These are phyloP conservation scores for Chlamydomonas sp. DNA, from an alignment of 139 green algal species.

Conservation along the genomic window DNA sequence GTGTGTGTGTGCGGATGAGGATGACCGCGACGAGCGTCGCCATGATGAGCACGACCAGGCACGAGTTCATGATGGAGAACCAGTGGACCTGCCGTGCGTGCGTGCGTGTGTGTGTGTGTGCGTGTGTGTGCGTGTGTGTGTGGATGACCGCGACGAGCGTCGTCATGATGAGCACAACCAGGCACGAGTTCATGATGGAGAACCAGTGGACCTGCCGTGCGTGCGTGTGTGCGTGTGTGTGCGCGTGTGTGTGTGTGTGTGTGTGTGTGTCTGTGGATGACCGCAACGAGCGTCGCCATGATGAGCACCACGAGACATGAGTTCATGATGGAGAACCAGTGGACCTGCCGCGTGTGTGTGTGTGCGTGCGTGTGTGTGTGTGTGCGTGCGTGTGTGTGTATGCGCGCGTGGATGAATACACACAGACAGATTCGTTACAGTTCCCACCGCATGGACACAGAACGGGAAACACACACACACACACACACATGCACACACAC, in stretches of 20 bases:
- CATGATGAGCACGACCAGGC: constrained; percentile 93
- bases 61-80: constrained; percentile 94
- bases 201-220: constrained; percentile 84
- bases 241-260: background rate
- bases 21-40: constrained; percentile 83
- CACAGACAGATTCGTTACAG: no score
- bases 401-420: no score
- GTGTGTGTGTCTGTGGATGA: constrained; percentile 60
- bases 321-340: constrained; percentile 98
- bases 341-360: constrained; percentile 38
- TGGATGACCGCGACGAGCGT: constrained; percentile 85
- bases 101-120: background rate
- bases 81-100: constrained; percentile 88
- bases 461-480: no score
- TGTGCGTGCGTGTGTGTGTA: no score
- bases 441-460: no score
- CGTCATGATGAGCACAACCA: constrained; percentile 91
- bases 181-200: constrained; percentile 89
- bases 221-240: background rate
- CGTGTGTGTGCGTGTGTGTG: constrained; percentile 6
- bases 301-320: constrained; percentile 88
- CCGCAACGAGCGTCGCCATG: constrained; percentile 81
- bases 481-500: no score
- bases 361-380: no score
- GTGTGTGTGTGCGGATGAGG: constrained; percentile 81